phyloP scores from a whole-genome alignment of 495 filamentous ascomycete genomes.

The Podospora appendiculata region DNA sequence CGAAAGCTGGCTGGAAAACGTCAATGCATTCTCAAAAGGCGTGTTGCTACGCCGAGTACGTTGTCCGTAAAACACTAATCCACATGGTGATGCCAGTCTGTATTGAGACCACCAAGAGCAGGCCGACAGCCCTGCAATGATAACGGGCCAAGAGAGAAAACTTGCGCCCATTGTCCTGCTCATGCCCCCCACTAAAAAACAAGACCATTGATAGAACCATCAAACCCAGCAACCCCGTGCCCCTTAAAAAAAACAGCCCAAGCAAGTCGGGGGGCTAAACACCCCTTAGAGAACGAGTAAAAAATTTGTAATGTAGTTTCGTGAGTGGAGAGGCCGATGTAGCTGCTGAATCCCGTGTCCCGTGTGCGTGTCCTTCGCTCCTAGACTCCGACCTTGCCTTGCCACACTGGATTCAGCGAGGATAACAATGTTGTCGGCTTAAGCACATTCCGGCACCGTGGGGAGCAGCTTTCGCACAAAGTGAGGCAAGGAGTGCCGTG shows the following conservation, averaged over 20 bases:
- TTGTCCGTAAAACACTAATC: no score
- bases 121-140: no score
- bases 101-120: no score
- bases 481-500: constrained; percentile 32
- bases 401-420: constrained; percentile 16
- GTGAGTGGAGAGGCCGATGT: constrained; percentile 11
- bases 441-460: constrained; percentile 30
- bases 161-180: background rate
- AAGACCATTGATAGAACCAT: background rate
- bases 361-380: constrained; percentile 3
- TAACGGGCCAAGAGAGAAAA: background rate
- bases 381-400: background rate
- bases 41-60: no score
- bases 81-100: no score
- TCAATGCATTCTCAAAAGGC: no score
- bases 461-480: constrained; percentile 37
- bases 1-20: no score
- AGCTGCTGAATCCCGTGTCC: constrained; percentile 10
- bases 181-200: background rate
- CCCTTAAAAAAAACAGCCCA: constrained; percentile 10
- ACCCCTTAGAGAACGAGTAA: constrained; percentile 16
- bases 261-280: constrained; percentile 10
- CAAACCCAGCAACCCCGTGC: constrained; percentile 7
- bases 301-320: constrained; percentile 7
- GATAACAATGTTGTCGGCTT: constrained; percentile 15